phyloP scores from a whole-genome alignment of 257 asterid species.

The Nicotiana obtusifolia region DNA sequence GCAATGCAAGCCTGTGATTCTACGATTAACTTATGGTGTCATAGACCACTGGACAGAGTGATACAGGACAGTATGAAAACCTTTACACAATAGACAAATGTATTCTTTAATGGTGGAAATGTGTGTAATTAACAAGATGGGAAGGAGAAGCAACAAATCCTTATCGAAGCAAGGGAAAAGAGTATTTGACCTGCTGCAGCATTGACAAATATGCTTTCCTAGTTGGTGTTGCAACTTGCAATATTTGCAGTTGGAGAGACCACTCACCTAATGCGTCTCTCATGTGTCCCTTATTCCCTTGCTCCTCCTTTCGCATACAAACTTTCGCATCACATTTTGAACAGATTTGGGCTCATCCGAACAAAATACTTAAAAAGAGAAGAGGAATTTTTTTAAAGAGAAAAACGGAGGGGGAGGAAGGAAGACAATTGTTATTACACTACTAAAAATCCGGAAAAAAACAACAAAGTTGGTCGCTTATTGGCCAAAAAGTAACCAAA shows the following conservation, averaged over 20 bases:
- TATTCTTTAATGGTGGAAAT: too few species aligned
- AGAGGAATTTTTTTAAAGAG: not conserved
- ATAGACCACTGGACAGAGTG: too few species aligned
- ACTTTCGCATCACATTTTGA: not conserved
- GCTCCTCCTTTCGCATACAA: not conserved
- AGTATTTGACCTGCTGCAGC: not conserved
- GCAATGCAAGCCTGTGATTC: too few species aligned
- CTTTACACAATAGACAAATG: too few species aligned
- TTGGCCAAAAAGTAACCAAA: too few species aligned
- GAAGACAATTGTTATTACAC: too few species aligned
- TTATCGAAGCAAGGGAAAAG: not conserved
- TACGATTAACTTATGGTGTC: too few species aligned
- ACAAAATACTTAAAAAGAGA: too few species aligned
- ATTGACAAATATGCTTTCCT: not conserved
- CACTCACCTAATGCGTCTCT: constrained; percentile 3
- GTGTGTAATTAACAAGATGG: not conserved
- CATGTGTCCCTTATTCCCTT: constrained; percentile 2
- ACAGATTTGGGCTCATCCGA: not conserved
- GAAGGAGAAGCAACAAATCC: not conserved
- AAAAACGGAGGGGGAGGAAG: not conserved
- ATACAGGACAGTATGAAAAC: too few species aligned
- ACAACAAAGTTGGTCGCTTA: too few species aligned
- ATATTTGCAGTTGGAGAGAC: not conserved
- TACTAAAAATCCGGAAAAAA: too few species aligned
- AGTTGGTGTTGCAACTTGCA: not conserved